These are phyloP conservation scores for Gonapodya sp. DNA, from an alignment of 192 early-diverging fungal genomes.

Conservation along the genomic window DNA sequence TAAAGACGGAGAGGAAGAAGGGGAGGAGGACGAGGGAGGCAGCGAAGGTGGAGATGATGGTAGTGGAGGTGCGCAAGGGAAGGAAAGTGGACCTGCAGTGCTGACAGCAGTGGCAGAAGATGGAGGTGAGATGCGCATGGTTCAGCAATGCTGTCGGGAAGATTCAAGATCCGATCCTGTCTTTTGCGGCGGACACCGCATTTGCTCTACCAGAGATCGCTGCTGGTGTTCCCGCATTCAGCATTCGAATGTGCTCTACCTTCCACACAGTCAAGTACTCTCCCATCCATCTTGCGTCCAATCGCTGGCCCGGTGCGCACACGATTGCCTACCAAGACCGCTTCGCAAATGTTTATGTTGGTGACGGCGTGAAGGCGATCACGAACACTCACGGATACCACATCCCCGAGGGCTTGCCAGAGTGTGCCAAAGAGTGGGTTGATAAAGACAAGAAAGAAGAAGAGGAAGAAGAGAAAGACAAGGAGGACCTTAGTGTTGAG, in stretches of 20 bases:
- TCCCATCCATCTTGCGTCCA: constrained; percentile 36
- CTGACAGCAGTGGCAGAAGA: constrained; percentile 31
- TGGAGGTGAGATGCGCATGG: constrained; percentile 26
- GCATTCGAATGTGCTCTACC: constrained; percentile 28
- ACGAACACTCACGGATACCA: constrained; percentile 22
- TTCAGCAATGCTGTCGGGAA: constrained; percentile 9
- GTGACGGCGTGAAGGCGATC: constrained; percentile 41
- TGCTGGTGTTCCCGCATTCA: constrained; percentile 33
- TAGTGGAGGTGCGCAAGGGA: constrained; percentile 27
- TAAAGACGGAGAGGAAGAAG: constrained; percentile 20
- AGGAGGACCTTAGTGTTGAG: constrained; percentile 20
- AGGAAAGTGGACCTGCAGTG: constrained; percentile 39
- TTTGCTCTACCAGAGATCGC: neutral
- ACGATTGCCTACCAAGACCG: constrained; percentile 50
- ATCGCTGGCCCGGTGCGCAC: constrained; percentile 48
- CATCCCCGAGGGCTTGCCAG: constrained; percentile 30
- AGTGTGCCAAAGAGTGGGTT: constrained; percentile 33
- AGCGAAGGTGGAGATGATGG: constrained; percentile 21
- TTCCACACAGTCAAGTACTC: constrained; percentile 40
- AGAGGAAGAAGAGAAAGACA: neutral
- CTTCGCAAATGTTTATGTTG: constrained; percentile 52
- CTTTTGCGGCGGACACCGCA: constrained; percentile 14
- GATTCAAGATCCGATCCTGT: constrained; percentile 17
- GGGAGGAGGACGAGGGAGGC: constrained; percentile 23
- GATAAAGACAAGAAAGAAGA: neutral